Evolutionary conservation across 2,329 filamentous ascomycete species (phyloP).

Genomic region (Colletotrichum sublineola): DNA sequence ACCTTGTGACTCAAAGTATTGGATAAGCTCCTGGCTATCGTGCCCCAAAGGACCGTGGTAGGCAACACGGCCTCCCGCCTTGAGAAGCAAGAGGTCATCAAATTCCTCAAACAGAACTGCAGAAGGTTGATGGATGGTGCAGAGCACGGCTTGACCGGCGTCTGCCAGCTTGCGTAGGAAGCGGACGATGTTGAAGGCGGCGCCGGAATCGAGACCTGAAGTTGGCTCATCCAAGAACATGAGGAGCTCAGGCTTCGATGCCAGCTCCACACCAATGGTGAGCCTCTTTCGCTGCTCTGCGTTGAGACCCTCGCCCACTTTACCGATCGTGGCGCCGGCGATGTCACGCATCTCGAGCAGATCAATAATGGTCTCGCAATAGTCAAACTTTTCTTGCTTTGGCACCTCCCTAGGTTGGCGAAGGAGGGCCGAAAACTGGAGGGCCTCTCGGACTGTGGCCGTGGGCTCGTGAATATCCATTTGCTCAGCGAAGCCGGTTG

Average conservation of each 20-base stretch:
- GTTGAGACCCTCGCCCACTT: constrained; percentile 70
- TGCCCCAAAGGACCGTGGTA: constrained; percentile 68
- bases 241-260: constrained; percentile 69
- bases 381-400: constrained; percentile 73
- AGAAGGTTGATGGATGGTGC: constrained; percentile 72
- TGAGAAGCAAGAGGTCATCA: constrained; percentile 67
- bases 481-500: constrained; percentile 78
- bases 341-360: constrained; percentile 77
- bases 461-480: constrained; percentile 77
- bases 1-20: constrained; percentile 67
- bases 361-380: constrained; percentile 77
- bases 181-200: constrained; percentile 72
- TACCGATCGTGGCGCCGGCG: constrained; percentile 74
- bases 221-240: constrained; percentile 76
- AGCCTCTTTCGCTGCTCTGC: constrained; percentile 70
- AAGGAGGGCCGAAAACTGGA: constrained; percentile 75
- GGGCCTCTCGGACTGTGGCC: constrained; percentile 74
- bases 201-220: constrained; percentile 69
- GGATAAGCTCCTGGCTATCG: constrained; percentile 61
- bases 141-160: constrained; percentile 70
- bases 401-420: constrained; percentile 71
- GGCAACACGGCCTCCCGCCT: constrained; percentile 64
- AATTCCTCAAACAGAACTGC: constrained; percentile 69
- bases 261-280: constrained; percentile 69
- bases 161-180: constrained; percentile 73